Base-by-base conservation (phyloP, 202 grass and related monocot species). In the Sporobolus alterniflorus region DNA sequence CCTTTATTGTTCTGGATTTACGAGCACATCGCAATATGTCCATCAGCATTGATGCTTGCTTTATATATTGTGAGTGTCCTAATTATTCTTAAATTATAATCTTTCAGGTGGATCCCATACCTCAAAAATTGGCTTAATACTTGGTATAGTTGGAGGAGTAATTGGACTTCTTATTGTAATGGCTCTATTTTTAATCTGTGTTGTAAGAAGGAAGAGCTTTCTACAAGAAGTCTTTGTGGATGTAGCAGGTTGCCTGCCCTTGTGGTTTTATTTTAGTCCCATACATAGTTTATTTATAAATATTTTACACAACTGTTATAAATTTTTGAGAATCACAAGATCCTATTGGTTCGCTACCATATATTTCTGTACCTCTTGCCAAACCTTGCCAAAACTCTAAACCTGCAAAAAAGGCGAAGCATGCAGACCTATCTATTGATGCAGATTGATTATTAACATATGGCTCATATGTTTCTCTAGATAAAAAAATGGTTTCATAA, bases 141-240 rank as follows among this genome's bases (percentile, higher is more conserved):
- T 94, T 69, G 96, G 93, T 49, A 89, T 71, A 67, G 71, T 94
- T 83, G 96, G 93, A 85, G 93, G 82, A 76, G 62, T 87, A 36
- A 81, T 92, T 80, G 91, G 83, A 49, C 85, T 98, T 63, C 42
- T 96, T 61, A 60, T 86, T 16, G 67, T 87, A 74, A 66, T 86
- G 66, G 84, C 72, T 82, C 34, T 94, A 7, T 88, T 98, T 90
- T 60, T 98, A 66, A 59, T 96, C 12, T 92, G 76, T 79, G 91
- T 89, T 9, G 72, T 73, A 47, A 92, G 78, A 79, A 92, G 74
- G 67, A 96, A 90, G 84, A 39, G 74, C 31, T 57, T 64, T 77
- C 75, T 67, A 66, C 91, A 77, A 16, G 96, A 96, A 72, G 87
- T 87, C 75, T 98, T 90, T 89, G 91, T 96, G 48, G 96, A 96